Evolutionary conservation across 2,329 filamentous ascomycete species (phyloP).

Genomic region (Cladophialophora immunda): DNA sequence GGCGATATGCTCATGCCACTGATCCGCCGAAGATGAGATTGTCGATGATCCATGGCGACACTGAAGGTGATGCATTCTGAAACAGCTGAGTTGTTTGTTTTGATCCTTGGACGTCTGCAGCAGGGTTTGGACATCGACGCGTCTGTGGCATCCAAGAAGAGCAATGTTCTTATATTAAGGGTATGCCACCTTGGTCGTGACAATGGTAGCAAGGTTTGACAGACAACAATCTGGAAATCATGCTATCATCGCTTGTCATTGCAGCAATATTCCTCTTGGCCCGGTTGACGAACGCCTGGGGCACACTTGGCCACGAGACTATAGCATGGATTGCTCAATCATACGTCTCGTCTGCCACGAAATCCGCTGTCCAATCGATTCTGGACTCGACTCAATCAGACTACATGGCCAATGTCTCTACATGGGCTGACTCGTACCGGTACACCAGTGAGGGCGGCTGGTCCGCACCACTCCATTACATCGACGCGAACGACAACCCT

Average conservation of each 20-base stretch:
- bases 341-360: slow-evolving; percentile 55
- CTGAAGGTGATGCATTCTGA: slow-evolving; percentile 3
- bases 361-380: slow-evolving; percentile 54
- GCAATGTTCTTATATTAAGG: neutral
- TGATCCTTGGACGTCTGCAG: neutral
- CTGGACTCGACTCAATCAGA: slow-evolving; percentile 54
- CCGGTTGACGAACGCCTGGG: slow-evolving; percentile 73
- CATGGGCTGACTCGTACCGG: slow-evolving; percentile 64
- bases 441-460: slow-evolving; percentile 58
- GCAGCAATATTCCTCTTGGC: slow-evolving; percentile 93
- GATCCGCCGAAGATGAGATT: neutral
- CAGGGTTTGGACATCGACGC: neutral
- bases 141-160: neutral
- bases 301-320: slow-evolving; percentile 62
- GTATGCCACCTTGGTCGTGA: neutral
- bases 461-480: slow-evolving; percentile 49
- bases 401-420: slow-evolving; percentile 62
- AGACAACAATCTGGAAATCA: neutral
- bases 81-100: slow-evolving; percentile 1
- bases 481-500: slow-evolving; percentile 34
- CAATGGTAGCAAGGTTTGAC: neutral
- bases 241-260: slow-evolving; percentile 81
- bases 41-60: neutral
- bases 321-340: slow-evolving; percentile 64
- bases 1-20: slow-evolving; percentile 18